Base-by-base conservation (phyloP, 202 grass and related monocot species). In the Dendrocalamus latiflorus region DNA sequence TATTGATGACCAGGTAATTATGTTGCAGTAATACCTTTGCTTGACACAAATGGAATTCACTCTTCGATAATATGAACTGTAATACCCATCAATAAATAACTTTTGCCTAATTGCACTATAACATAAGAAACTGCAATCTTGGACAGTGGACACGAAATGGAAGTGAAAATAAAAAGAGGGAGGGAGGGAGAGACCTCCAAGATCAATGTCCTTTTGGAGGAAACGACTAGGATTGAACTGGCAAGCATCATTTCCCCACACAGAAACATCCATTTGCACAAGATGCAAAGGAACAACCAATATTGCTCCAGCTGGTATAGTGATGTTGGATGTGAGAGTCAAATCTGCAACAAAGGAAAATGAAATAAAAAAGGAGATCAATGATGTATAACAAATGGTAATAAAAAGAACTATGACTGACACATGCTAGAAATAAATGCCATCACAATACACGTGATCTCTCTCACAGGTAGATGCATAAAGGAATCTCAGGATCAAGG, bases 241-340 rank as follows among this genome's bases (percentile, higher is more conserved):
- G 59, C 48, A 59, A 75, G 86, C 88, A 92, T 99, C 91, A 25
- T 90, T 79, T 6, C 96, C 91, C 93, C 96, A 99, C 21, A 88
- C 75, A 76, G 93, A 92, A 80, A 64, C 50, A 84, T 99, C 89
- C 89, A 84, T 89, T 26, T 96, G 96, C 56, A 96, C 85, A 16
- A 99, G 87, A 87, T 94, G 87, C 72, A 95, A 90, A 86, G 93
- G 93, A 88, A 96, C 88, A 83, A 89, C 86, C 43, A 95, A 70
- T 83, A 87, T 85, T 22, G 96, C 83, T 87, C 86, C 87, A 58
- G 91, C 91, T 83, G 93, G 96, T 78, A 95, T 74, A 68, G 67
- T 89, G 15, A 90, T 80, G 42, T 93, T 75, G 12, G 65, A 86
- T 82, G 78, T 84, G 65, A 99, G 83, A 68, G n/a, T 86, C 65